Base-by-base conservation (phyloP, 2,329 filamentous ascomycete species). In the Sporothrix inflata region DNA sequence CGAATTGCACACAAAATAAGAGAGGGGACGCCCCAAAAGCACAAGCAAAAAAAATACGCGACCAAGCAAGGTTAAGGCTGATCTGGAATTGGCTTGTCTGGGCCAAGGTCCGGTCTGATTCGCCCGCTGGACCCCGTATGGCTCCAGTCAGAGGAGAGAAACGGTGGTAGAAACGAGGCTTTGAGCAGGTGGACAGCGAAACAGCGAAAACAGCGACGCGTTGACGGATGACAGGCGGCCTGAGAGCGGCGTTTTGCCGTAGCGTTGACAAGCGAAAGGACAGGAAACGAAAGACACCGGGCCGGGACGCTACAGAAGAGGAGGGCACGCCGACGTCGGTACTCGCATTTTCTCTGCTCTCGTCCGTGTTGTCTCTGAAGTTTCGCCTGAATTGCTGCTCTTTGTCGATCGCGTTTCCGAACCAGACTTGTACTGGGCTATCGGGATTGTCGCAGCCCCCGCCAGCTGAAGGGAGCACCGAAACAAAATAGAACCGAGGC, bases 21-120 rank as follows among this genome's bases (percentile, higher is more conserved):
- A 51, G 38, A 51, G 45, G 70, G 49, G 60, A 57, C 42, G 38
- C 61, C n/a, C 27, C 49, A 55, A 55, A 68, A 63, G 61, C 49
- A 60, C 49, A 49, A 49, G 49, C 47, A 55, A 55, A 65, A 61
- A 65, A 61, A 71, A 71, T 65, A 71, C 70, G 61, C 70, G 61
- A 71, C 61, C 70, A 40, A 49, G 42, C 61, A 67, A 68, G 61
- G 61, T 67, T 67, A 49, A 71, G 61, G 70, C 70, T 60, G 70
- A 60, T 71, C 61, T 57, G 49, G 70, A 71, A 71, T 71, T 67
- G 70, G 70, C 61, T n/a, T 67, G 70, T 67, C 70, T 67, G 34
- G 49, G 63, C 21, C 57, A 71, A 57, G 70, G 45, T 24, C 30
- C 34, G 19, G 47, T 71, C 34, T 71, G 57, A 71, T 71, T 71